Base-by-base conservation (phyloP, 2,329 filamentous ascomycete species). In the Beauveria rudraprayagi region DNA sequence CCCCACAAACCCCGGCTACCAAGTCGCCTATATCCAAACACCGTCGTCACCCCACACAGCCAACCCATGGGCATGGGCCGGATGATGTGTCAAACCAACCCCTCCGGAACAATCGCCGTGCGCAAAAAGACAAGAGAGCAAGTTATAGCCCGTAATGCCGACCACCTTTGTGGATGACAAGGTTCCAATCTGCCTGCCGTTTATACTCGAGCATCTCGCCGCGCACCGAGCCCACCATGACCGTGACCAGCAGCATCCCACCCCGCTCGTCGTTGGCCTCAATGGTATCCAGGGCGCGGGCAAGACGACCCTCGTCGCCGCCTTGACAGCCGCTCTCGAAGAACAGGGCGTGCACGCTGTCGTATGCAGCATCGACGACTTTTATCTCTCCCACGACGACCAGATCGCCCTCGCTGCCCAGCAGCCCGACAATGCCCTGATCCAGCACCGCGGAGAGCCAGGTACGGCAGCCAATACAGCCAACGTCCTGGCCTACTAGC, bases 201-300 rank as follows among this genome's bases (percentile, higher is more conserved):
- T 93, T 72, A 88, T 92, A 63, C 79, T 89, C 41, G 76, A 82
- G 44, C 83, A 80, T 51, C 77, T 91, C 61, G 71, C 78, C 62
- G 65, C 72, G 41, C 82, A 88, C 70, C 76, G 76, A 63, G 61
- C 70, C 11, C 53, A 28, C 16, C 60, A 57, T 10, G 14, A 30
- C 30, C 47, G 22, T 30, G 22, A 19, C 9, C 57, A 9, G 65
- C 24, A 22, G 26, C 41, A 44, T 51, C 10, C 41, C 43, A 19
- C 61, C 61, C 24, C 34, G 34, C 90, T 96, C 73, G 85, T 96
- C 71, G 81, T 97, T 64, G 93, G 92, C 52, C 82, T 97, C 68
- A 96, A 95, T 68, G 93, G 92, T 63, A 85, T 96, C 30, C 93
- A 97, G 76, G 93, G 93, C 63, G 88, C 90, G 43, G 93, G 93